Evolutionary conservation across 495 filamentous ascomycete genomes (phyloP).

Genomic region (Penicillium malachiteum): DNA sequence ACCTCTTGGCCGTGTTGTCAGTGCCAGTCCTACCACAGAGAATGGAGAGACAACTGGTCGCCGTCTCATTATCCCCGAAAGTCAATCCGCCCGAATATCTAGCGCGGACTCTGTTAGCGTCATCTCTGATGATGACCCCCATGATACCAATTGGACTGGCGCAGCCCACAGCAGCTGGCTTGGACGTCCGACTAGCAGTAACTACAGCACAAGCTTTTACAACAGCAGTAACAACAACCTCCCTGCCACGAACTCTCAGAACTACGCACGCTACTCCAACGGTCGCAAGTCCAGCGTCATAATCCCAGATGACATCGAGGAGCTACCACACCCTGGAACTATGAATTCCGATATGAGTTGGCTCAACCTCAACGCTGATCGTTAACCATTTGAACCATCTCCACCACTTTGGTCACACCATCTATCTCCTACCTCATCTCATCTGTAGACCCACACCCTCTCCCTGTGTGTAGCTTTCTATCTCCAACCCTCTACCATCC

Average conservation of each 20-base stretch:
- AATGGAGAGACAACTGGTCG: constrained; percentile 39
- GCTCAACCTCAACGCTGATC: constrained; percentile 59
- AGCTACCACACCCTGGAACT: constrained; percentile 35
- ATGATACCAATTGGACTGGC: constrained; percentile 49
- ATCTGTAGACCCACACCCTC: not conserved
- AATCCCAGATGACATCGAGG: constrained; percentile 41
- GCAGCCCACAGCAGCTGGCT: constrained; percentile 46
- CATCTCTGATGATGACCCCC: constrained; percentile 51
- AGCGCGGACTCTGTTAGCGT: constrained; percentile 57
- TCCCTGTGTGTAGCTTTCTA: not conserved
- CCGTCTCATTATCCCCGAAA: constrained; percentile 49
- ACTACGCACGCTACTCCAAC: constrained; percentile 22
- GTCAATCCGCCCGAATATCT: constrained; percentile 63
- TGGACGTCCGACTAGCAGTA: constrained; percentile 56
- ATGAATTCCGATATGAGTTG: constrained; percentile 70
- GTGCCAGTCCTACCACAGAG: constrained; percentile 67
- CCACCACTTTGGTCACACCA: not conserved
- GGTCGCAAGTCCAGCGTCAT: constrained; percentile 38
- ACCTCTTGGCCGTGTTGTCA: constrained; percentile 55
- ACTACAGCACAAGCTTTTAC: constrained; percentile 57
- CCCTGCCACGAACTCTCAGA: constrained; percentile 17
- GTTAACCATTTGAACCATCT: constrained; percentile 15
- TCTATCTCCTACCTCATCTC: not conserved
- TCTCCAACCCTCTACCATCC: not conserved
- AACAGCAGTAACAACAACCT: constrained; percentile 37